Evolutionary conservation across 2,329 filamentous ascomycete species (phyloP).

Genomic region (Tricladium varicosporioides): DNA sequence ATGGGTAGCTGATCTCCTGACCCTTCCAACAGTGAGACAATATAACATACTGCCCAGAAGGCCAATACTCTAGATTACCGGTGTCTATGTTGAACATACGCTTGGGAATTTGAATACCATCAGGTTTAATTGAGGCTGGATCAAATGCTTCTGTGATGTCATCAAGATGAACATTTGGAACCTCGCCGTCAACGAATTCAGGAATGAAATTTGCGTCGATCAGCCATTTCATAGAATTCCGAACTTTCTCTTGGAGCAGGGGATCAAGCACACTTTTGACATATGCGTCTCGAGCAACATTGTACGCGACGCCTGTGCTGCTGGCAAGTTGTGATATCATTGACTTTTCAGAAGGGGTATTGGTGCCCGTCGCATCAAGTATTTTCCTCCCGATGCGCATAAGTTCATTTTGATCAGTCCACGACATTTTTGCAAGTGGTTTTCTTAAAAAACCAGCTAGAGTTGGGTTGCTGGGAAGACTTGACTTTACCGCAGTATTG

Average conservation of each 20-base stretch:
- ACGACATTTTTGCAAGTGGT: constrained; percentile 1
- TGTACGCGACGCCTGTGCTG: constrained; percentile 12
- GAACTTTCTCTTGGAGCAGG: constrained; percentile 13
- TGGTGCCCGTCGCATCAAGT: constrained; percentile 9
- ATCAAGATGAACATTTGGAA: constrained; percentile 5
- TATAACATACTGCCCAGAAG: constrained; percentile 36
- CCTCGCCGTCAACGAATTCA: constrained; percentile 8
- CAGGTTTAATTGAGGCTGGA: constrained; percentile 3
- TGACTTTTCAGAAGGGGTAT: constrained; percentile 12
- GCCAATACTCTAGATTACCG: constrained; percentile 30
- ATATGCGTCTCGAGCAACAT: constrained; percentile 13
- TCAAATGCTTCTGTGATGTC: neutral
- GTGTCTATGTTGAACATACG: constrained; percentile 38
- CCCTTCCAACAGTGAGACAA: constrained; percentile 38
- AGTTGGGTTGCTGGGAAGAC: neutral
- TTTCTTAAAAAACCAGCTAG: neutral
- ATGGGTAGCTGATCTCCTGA: constrained; percentile 31
- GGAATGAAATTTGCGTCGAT: constrained; percentile 11
- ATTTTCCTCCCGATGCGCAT: constrained; percentile 11
- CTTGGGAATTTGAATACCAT: constrained; percentile 23
- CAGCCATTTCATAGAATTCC: constrained; percentile 15
- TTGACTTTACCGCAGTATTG: constrained; percentile 1
- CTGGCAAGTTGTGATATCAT: constrained; percentile 13
- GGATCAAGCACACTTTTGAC: constrained; percentile 15
- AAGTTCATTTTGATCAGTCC: constrained; percentile 12